Percentiles rank a stretch among this genome's conserved stretches.
Evolutionary conservation across 1,284 basidiomycete genomes (phyloP).

Genomic region (Hemileia vastatrix): DNA sequence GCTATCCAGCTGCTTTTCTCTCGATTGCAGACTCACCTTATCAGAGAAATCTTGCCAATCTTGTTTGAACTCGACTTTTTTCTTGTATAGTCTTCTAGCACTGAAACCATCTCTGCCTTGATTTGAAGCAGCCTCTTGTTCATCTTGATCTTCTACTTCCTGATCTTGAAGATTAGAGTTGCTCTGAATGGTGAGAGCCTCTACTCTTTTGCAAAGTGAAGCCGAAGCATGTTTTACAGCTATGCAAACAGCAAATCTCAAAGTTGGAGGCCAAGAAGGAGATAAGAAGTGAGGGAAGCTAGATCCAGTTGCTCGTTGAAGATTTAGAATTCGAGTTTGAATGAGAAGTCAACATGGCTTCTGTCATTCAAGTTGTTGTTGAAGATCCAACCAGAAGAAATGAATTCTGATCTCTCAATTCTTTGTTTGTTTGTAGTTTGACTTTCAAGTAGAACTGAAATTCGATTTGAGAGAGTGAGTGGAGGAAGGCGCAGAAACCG

Average conservation of each 20-base stretch:
- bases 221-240: slow-evolving; percentile 34
- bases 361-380: no score
- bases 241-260: slow-evolving; percentile 33
- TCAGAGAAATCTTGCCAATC: neutral
- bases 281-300: no score
- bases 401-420: no score
- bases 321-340: no score
- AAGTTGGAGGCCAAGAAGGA: no score
- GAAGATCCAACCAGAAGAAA: no score
- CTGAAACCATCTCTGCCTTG: neutral
- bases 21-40: neutral
- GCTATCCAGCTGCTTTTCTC: neutral
- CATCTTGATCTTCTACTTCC: slow-evolving; percentile 5
- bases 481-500: no score
- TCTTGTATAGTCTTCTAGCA: neutral
- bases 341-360: no score
- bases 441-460: no score
- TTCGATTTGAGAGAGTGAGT: no score
- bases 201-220: slow-evolving; percentile 26
- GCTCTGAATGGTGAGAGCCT: slow-evolving; percentile 14
- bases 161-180: neutral
- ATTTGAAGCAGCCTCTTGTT: neutral
- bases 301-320: no score
- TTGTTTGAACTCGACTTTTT: neutral
- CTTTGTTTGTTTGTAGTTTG: no score